These are phyloP conservation scores for Davidsoniella australis DNA, from an alignment of 2,329 filamentous ascomycete species.

Conservation along the genomic window DNA sequence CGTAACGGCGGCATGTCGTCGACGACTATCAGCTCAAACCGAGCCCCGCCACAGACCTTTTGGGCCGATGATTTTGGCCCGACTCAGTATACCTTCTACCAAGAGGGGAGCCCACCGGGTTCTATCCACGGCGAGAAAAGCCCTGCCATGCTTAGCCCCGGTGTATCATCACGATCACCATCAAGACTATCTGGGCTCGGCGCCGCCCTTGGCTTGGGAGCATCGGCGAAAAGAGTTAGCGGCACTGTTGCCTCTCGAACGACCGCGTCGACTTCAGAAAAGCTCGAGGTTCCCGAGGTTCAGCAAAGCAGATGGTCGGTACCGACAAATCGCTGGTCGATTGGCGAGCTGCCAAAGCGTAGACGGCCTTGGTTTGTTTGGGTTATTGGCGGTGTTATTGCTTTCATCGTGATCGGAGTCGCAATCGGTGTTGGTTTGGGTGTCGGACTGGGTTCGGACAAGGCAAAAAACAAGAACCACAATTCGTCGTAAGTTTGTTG, in stretches of 20 bases:
- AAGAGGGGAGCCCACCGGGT: background rate
- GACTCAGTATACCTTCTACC: constrained; percentile 12
- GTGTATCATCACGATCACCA: background rate
- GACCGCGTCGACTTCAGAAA: background rate
- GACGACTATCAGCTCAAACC: constrained; percentile 1
- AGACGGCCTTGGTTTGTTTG: constrained; percentile 21
- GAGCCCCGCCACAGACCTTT: background rate
- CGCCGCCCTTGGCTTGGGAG: background rate
- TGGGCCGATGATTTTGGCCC: background rate
- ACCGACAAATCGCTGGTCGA: constrained; percentile 13
- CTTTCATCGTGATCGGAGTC: constrained; percentile 22
- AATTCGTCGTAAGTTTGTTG: background rate
- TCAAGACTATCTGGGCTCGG: background rate
- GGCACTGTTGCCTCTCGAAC: background rate
- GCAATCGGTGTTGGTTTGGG: constrained; percentile 26
- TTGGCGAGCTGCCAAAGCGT: constrained; percentile 16
- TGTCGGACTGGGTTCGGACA: constrained; percentile 17
- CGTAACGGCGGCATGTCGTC: background rate
- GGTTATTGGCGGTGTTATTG: constrained; percentile 18
- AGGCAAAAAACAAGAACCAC: background rate
- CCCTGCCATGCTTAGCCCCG: background rate
- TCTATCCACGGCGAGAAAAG: background rate
- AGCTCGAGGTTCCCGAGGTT: background rate
- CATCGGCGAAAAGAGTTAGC: background rate
- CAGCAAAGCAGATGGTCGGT: constrained; percentile 7